Evolutionary conservation across 1,284 basidiomycete genomes (phyloP), one percentile per base, ranked within the genome.

Genomic region (Blastosporella zonata): DNA sequence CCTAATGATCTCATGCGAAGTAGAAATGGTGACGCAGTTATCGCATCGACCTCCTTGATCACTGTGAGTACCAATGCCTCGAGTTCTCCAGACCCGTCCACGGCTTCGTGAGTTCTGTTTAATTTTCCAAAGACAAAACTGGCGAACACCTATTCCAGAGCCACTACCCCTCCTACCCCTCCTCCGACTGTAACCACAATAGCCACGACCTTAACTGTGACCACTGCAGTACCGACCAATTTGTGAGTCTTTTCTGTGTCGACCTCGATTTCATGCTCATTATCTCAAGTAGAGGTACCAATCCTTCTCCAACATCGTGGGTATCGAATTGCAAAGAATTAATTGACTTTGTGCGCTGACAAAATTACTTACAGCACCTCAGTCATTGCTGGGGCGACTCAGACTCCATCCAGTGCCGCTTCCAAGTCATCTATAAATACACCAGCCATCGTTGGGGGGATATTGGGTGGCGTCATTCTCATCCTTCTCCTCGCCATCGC

Each of bases 371-470:
- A 15, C 13, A 42, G 46, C 18, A 20, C 20, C 13, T 21, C 23
- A 25, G 4, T 29, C 9, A 29, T n/a, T n/a, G 13, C 20, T 3
- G 25, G 17, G 18, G 13, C 47, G 0, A 33, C 36, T 15, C 20
- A 20, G n/a, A 21, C 27, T 0, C 43, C 49, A 6, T 34, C 40
- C 8, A 25, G 7, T 15, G 22, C 38, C 23, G 4, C 43, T 2
- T 44, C 50, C 15, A 36, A 22, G 28, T n/a, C 43, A 22, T 23
- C 37, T 1, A 18, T 43, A 2, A 49, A 41, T n/a, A 37, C 28
- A 8, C 29, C 46, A 3, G 55, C 48, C 0, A 49, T 57, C n/a
- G 37, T 55, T 20, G 53, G 51, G 1, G 47, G 53, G 10, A 38
- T 53, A 15, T 18, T 56, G 20, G 55, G 53, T 2, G 47, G 49